Base-by-base conservation (phyloP, 1,139 yeast species). In the Debaryomyces sp. region DNA sequence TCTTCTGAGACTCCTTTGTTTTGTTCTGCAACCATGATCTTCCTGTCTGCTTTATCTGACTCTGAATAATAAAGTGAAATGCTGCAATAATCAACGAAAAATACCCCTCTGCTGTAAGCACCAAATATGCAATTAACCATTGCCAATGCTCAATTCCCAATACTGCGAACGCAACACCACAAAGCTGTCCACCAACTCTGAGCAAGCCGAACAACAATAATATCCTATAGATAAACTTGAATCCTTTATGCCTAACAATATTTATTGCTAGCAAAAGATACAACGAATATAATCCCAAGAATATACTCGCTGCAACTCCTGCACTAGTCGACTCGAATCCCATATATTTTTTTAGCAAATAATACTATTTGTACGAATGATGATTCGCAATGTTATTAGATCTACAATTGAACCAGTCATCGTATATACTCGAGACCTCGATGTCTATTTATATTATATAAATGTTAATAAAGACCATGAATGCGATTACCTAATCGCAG, bases 21-120 rank as follows among this genome's bases (percentile, higher is more conserved):
- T 12, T 10, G 1, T 32, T 15, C 10, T 17, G 18, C 26, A 62
- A 50, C 51, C 57, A 51, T 13, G 63, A 60, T 10, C 37, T 35
- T 0, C 67, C 67, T 34, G 43, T 44, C 41, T 52, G 32, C 33
- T 51, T 47, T 5, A 35, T 42, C 47, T 71, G 75, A 30, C 71
- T 68, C 22, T 58, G 57, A 23, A 63, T 60, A 10, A 70, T 50
- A 33, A 63, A 61, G 34, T 66, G 61, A 38, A 71, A 64, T 1
- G 67, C 47, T 3, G 66, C 50, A 41, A 70, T 56, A 26, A 72
- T 68, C 44, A 73, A 61, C 2, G 60, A 52, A 54, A 72, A 72
- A 46, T 72, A 72, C 8, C 78, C 77, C 56, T 72, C 76, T 8
- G 75, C 75, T 8, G 69, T 62, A 24, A 72, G 61, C 6, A 72